Evolutionary conservation across 768 basidiomycete species (phyloP), one percentile per base, ranked within the genome.

Genomic region (Cystobasidium onofrii): DNA sequence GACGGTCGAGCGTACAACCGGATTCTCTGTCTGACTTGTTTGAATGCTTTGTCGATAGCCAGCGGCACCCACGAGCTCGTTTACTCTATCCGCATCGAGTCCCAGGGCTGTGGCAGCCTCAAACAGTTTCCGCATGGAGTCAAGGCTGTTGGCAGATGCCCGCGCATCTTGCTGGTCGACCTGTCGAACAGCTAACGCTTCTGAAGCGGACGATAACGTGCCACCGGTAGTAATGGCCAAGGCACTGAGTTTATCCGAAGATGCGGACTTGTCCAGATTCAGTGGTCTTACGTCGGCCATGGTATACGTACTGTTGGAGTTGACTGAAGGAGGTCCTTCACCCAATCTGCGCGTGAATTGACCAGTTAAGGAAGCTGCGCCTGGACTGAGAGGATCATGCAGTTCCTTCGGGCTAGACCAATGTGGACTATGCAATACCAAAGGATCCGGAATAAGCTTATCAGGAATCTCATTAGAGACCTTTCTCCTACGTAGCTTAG

Each of bases 81-180:
- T 73, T 4, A 76, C 76, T 74, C 76, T 73, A 41, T 76, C 75
- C 0, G 75, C 64, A 18, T 76, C 73, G 1, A 78, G 62, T 1
- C 78, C 78, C 1, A 78, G 72, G 17, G 74, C 76, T 18, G 75
- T 75, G 1, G 76, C 78, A 3, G 77, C 78, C 29, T 76, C 74
- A 44, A 74, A 73, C 2, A 78, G 52, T 46, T 75, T 63, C 3
- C 70, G 65, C 75, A 78, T 77, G 39, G 76, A 76, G 25, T 74
- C 73, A 33, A 54, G 44, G 39, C 73, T 74, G 66, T 17, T 33
- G 9, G 74, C 52, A n/a, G 70, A 46, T n/a, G 67, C 23, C 15
- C 69, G 17, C 13, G 31, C 69, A 12, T 33, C n/a, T 55, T 54
- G 17, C 33, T 27, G 10, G 17, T 34, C 25, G 23, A 4, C 25